Percentiles rank a stretch among this genome's conserved stretches.
phyloP scores from a whole-genome alignment of 768 basidiomycete genomes.

The Pleurotus tuber-regium region DNA sequence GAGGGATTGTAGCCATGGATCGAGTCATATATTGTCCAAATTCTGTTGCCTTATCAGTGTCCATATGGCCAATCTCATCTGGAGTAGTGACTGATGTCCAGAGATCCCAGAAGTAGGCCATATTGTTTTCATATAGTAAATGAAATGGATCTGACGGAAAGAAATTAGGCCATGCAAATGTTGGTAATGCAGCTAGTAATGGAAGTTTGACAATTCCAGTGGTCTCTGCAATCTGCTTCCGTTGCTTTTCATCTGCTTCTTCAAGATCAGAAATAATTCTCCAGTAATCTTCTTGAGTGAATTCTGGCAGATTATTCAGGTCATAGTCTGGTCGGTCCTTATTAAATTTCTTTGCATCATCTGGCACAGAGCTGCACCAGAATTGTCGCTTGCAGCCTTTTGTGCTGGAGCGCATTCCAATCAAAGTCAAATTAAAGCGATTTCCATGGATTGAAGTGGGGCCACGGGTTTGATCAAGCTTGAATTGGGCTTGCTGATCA shows the following conservation, averaged over 20 bases:
- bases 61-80: conserved; percentile 20
- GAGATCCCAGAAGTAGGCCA: conserved; percentile 28
- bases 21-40: conserved; percentile 21
- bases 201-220: conserved; percentile 26
- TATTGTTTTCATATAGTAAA: conserved; percentile 31
- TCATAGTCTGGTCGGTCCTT: conserved; percentile 21
- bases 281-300: conserved; percentile 23
- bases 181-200: conserved; percentile 24
- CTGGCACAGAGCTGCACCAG: conserved; percentile 22
- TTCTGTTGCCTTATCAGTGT: conserved; percentile 11
- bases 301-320: conserved; percentile 20
- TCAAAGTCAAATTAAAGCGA: conserved; percentile 21
- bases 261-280: conserved; percentile 18
- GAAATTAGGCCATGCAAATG: conserved; percentile 30
- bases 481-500: conserved; percentile 32
- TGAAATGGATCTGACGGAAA: conserved; percentile 35
- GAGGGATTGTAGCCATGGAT: conserved; percentile 27
- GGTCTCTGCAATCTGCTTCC: conserved; percentile 17
- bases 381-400: conserved; percentile 24
- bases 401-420: conserved; percentile 21
- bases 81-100: conserved; percentile 20
- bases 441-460: conserved; percentile 28
- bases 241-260: conserved; percentile 14
- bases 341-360: conserved; percentile 21
- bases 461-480: conserved; percentile 28